Percentiles rank a stretch among this genome's conserved stretches.
Conservation (phyloP, 495 filamentous ascomycete species). For the Penicillium steckii region DNA sequence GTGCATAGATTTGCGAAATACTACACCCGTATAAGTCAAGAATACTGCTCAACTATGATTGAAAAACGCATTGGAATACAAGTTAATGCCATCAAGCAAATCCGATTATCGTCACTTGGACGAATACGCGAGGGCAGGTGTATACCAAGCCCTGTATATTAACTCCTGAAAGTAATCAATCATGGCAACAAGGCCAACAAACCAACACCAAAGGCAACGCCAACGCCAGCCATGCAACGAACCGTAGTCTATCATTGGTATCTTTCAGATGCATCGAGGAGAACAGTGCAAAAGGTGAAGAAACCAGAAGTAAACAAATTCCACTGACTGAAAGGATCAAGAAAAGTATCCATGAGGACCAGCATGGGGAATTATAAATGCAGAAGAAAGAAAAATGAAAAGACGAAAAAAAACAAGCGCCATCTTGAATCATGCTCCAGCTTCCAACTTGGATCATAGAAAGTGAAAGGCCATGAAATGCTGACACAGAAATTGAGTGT, state of each 20-base stretch:
- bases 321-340: background rate
- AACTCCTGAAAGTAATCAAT: background rate
- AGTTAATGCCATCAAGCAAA: no score
- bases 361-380: constrained; percentile 1
- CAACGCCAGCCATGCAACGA: constrained; percentile 31
- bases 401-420: background rate
- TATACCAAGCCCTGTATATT: no score
- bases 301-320: no score
- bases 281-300: background rate
- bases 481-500: no score
- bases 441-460: no score
- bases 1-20: no score
- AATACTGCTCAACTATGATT: no score
- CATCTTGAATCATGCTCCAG: no score
- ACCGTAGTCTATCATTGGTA: constrained; percentile 46
- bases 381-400: background rate
- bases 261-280: constrained; percentile 26
- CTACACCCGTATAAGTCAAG: no score
- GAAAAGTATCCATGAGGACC: background rate
- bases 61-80: no score
- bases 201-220: constrained; percentile 20
- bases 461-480: background rate
- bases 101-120: no score
- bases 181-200: background rate
- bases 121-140: no score